These are phyloP conservation scores for Inonotus hispidus DNA, from an alignment of 1,284 basidiomycete genomes.

Conservation along the genomic window DNA sequence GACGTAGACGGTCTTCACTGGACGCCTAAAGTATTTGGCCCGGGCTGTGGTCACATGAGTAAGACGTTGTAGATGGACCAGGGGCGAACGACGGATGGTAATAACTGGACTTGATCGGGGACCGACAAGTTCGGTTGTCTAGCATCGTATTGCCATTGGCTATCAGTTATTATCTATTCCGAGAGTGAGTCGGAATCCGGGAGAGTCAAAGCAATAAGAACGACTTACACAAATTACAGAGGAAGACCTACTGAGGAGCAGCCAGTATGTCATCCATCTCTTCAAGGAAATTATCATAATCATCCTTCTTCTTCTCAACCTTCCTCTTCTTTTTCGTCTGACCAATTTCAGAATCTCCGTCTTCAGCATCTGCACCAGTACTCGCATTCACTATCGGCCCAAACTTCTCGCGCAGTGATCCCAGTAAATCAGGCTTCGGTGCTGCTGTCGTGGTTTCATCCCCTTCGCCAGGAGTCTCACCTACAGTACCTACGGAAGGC, in stretches of 20 bases:
- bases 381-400: conserved; percentile 29
- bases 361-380: conserved; percentile 20
- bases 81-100: neutral
- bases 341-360: neutral
- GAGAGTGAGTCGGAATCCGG: neutral
- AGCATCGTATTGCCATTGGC: neutral
- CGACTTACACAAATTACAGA: neutral
- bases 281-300: conserved; percentile 71
- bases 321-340: neutral
- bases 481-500: conserved; percentile 39
- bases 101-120: neutral
- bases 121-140: neutral
- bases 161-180: neutral
- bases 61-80: neutral
- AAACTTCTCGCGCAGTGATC: conserved; percentile 53
- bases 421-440: conserved; percentile 60
- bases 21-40: conserved; percentile 4
- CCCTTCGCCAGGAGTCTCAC: conserved; percentile 28
- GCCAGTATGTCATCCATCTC: conserved; percentile 59
- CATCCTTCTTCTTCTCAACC: conserved; percentile 46
- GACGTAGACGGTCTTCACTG: neutral
- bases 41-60: neutral
- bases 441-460: conserved; percentile 29
- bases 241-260: neutral
- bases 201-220: neutral